Evolutionary conservation across 148 eudicot species (phyloP).

Genomic region (Bassia scoparia): DNA sequence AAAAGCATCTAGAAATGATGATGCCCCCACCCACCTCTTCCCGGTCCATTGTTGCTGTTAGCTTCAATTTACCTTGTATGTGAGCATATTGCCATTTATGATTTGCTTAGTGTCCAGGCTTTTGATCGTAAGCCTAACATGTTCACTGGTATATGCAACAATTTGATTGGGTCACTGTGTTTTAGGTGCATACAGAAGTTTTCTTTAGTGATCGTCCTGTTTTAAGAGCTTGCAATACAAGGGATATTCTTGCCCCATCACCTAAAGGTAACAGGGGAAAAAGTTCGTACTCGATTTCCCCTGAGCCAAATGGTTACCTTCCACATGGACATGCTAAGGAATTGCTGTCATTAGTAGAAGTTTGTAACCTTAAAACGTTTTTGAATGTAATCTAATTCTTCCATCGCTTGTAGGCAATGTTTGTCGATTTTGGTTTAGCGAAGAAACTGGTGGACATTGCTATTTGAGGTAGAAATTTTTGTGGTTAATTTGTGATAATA

Average conservation of each 20-base stretch:
- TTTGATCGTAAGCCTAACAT: background rate
- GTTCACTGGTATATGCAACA: constrained; percentile 11
- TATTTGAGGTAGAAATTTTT: constrained; percentile 61
- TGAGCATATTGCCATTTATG: background rate
- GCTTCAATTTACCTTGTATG: background rate
- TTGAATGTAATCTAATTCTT: background rate
- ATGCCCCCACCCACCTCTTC: background rate
- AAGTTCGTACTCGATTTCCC: constrained; percentile 95
- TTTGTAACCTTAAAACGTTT: background rate
- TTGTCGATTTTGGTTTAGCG: constrained; percentile 93
- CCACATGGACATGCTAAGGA: constrained; percentile 99
- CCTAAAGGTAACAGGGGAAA: constrained; percentile 69
- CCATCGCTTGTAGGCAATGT: constrained; percentile 67
- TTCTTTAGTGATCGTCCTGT: constrained; percentile 71
- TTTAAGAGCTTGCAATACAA: constrained; percentile 79
- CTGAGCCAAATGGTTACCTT: constrained; percentile 97
- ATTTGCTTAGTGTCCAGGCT: background rate
- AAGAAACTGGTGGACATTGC: constrained; percentile 87
- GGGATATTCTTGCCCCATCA: constrained; percentile 72
- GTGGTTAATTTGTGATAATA: background rate
- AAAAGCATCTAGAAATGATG: no score
- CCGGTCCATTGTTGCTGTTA: background rate
- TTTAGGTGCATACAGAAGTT: constrained; percentile 90
- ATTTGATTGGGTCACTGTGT: constrained; percentile 19
- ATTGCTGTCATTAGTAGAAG: background rate